phyloP scores from a whole-genome alignment of 129 eudicot species.

The Chrysanthemum makinoi region DNA sequence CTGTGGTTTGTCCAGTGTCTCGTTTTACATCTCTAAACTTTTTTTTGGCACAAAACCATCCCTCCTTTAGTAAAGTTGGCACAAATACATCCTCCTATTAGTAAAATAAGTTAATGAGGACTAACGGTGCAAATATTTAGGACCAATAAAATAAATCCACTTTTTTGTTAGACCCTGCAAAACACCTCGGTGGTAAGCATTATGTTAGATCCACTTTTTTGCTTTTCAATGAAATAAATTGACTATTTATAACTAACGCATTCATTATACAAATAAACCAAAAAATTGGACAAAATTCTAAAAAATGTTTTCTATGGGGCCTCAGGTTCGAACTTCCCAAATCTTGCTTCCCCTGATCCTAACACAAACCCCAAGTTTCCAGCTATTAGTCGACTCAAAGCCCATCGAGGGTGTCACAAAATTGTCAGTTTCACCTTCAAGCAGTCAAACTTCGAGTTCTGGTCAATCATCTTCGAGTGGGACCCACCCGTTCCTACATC shows the following conservation, averaged over 20 bases:
- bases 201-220: neutral
- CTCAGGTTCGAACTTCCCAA: conserved; percentile 72
- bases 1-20: no score
- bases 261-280: no score
- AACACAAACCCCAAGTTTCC: conserved; percentile 45
- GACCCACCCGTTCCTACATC: conserved; percentile 43
- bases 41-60: no score
- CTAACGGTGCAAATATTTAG: no score
- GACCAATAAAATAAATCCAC: no score
- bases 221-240: neutral
- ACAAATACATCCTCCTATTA: no score
- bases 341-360: conserved; percentile 60
- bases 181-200: conserved; percentile 81
- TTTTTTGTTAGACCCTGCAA: conserved; percentile 64
- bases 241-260: no score
- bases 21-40: no score
- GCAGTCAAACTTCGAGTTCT: conserved; percentile 67
- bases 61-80: no score
- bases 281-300: no score
- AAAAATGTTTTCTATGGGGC: conserved; percentile 34
- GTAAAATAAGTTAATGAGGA: no score
- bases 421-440: conserved; percentile 62
- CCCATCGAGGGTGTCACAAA: conserved; percentile 36
- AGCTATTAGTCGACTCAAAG: conserved; percentile 24
- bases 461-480: conserved; percentile 61